phyloP scores from a whole-genome alignment of 2,329 filamentous ascomycete genomes.

The Calonectria henricotiae region DNA sequence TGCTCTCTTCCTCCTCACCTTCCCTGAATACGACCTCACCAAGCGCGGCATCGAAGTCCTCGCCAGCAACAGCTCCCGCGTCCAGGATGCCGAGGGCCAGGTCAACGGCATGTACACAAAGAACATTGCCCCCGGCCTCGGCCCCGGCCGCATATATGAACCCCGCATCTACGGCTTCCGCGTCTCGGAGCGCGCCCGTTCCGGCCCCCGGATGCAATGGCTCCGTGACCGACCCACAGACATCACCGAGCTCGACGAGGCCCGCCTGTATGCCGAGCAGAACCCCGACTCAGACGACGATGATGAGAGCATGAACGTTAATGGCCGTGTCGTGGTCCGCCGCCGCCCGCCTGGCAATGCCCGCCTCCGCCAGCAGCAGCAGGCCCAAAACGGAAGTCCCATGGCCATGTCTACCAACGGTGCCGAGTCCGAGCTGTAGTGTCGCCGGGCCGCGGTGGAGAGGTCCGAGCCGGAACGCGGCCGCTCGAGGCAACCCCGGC shows the following conservation, averaged over 20 bases:
- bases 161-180: conserved; percentile 97
- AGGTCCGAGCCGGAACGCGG: conserved; percentile 16
- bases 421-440: conserved; percentile 71
- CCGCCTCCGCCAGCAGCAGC: conserved; percentile 63
- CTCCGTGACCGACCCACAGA: conserved; percentile 87
- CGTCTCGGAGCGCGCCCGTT: conserved; percentile 90
- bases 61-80: conserved; percentile 56
- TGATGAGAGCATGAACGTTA: conserved; percentile 66
- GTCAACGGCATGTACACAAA: conserved; percentile 91
- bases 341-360: conserved; percentile 63
- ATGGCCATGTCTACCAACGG: conserved; percentile 73
- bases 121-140: conserved; percentile 92
- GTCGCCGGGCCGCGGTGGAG: conserved; percentile 38
- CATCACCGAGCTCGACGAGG: conserved; percentile 88
- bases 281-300: conserved; percentile 74
- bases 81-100: conserved; percentile 64
- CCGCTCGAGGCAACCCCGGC: conserved; percentile 12
- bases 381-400: conserved; percentile 69
- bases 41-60: conserved; percentile 78
- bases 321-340: conserved; percentile 61
- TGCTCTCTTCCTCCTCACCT: conserved; percentile 97
- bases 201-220: conserved; percentile 98
- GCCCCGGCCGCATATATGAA: conserved; percentile 88
- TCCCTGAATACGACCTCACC: conserved; percentile 93
- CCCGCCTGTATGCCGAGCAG: conserved; percentile 69